A percentile compares a stretch with the other conserved stretches of the same genome.
Conservation (phyloP, 129 eudicot species). For the Rutidosis leptorrhynchoides region DNA sequence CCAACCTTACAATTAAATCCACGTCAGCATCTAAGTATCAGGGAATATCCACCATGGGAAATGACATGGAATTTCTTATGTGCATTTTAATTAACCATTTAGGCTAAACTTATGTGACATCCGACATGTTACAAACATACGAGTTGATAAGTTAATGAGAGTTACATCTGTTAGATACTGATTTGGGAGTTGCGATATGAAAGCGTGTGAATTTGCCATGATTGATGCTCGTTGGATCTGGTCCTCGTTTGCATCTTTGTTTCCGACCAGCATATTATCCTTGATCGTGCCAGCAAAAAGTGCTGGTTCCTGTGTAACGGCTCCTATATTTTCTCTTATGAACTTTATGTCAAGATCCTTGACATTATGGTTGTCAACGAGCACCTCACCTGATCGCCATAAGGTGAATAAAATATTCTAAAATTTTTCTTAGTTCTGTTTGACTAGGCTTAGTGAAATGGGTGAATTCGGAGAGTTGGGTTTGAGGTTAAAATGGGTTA, state of each 20-base stretch:
- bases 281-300: constrained; percentile 71
- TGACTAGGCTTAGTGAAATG: too few relatives aligned
- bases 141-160: constrained; percentile 16
- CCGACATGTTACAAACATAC: too few relatives aligned
- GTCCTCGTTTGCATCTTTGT: constrained; percentile 51
- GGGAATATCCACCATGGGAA: not conserved
- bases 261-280: constrained; percentile 75
- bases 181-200: constrained; percentile 80
- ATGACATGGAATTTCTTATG: not conserved
- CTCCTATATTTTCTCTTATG: constrained; percentile 65
- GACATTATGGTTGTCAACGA: constrained; percentile 61
- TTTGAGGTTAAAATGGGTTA: not conserved
- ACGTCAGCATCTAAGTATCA: constrained; percentile 4
- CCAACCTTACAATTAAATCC: constrained; percentile 46
- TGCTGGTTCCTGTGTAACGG: constrained; percentile 88
- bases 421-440: too few relatives aligned
- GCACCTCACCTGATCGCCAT: constrained; percentile 50
- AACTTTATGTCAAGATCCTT: constrained; percentile 68
- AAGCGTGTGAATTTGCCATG: constrained; percentile 75
- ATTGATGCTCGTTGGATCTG: constrained; percentile 60
- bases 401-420: too few relatives aligned
- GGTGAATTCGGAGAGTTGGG: not conserved
- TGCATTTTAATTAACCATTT: not conserved
- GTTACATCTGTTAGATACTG: constrained; percentile 75
- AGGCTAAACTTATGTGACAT: too few relatives aligned